Percentiles rank a stretch among this genome's conserved stretches.
Evolutionary conservation across 257 asterid species (phyloP).

Genomic region (Ehretia macrophylla): DNA sequence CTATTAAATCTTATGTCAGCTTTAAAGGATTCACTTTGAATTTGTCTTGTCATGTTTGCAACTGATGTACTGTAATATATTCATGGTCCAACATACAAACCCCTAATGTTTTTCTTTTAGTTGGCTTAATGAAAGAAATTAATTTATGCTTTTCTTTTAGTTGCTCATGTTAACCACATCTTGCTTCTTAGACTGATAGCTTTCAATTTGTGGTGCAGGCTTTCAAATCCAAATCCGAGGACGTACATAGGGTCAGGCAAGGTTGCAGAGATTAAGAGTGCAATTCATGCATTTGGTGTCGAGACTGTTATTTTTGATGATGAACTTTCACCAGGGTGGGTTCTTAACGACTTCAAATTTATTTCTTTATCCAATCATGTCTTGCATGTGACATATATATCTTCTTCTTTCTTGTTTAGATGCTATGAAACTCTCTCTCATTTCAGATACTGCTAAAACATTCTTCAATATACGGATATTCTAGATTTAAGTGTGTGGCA

Average conservation of each 20-base stretch:
- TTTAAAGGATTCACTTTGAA: no score
- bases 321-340: conserved; percentile 96
- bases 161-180: background rate
- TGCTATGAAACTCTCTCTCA: background rate
- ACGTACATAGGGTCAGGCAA: conserved; percentile 97
- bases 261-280: conserved; percentile 87
- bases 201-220: conserved; percentile 46
- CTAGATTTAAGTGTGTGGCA: no score
- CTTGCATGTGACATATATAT: background rate
- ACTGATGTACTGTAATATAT: no score
- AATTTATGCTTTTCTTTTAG: background rate
- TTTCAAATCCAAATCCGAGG: conserved; percentile 73
- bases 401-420: background rate
- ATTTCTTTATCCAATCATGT: background rate
- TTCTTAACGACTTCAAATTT: no score
- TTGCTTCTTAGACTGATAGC: conserved; percentile 2
- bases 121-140: conserved; percentile 3
- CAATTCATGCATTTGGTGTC: conserved; percentile 74
- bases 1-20: no score
- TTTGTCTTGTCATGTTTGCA: no score
- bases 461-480: no score
- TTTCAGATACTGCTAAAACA: no score
- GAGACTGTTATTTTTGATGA: conserved; percentile 95
- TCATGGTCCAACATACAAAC: no score
- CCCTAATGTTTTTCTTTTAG: background rate